These are phyloP conservation scores for Gastrodia elata DNA, from an alignment of 106 monocot species.

Conservation along the genomic window DNA sequence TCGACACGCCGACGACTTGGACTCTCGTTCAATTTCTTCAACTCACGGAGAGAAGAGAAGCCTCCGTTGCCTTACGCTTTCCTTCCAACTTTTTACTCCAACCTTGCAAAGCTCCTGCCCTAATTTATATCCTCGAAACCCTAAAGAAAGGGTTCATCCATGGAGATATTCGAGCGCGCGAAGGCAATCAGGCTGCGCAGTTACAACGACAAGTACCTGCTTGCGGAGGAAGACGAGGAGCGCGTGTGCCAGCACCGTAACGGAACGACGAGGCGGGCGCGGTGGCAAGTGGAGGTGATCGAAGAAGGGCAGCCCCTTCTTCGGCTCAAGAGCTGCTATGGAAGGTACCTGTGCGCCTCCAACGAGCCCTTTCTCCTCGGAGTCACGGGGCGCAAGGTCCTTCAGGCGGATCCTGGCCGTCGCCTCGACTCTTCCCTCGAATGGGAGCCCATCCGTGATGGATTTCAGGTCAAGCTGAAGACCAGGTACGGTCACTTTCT, in stretches of 20 bases:
- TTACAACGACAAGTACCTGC: constrained; percentile 55
- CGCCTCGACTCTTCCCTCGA: constrained; percentile 7
- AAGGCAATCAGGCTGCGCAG: constrained; percentile 47
- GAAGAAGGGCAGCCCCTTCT: neutral
- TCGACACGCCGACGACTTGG: no score
- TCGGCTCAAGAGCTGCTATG: constrained; percentile 7
- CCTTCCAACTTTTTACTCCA: no score
- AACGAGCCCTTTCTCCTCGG: constrained; percentile 8
- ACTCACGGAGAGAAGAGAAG: no score
- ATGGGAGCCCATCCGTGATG: constrained; percentile 7
- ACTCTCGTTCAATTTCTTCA: no score
- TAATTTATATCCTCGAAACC: neutral
- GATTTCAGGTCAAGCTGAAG: constrained; percentile 5
- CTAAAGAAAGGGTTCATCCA: neutral
- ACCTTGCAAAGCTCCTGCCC: no score
- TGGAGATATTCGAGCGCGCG: constrained; percentile 49
- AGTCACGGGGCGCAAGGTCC: constrained; percentile 4
- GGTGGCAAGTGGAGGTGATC: constrained; percentile 37
- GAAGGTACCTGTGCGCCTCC: constrained; percentile 5
- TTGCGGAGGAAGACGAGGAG: constrained; percentile 47
- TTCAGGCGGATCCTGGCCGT: neutral
- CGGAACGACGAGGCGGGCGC: constrained; percentile 22
- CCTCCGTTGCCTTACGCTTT: no score
- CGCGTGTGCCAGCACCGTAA: constrained; percentile 33
- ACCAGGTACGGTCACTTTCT: neutral